Evolutionary conservation across 495 filamentous ascomycete species (phyloP).

Genomic region (Penicillium nucicola): DNA sequence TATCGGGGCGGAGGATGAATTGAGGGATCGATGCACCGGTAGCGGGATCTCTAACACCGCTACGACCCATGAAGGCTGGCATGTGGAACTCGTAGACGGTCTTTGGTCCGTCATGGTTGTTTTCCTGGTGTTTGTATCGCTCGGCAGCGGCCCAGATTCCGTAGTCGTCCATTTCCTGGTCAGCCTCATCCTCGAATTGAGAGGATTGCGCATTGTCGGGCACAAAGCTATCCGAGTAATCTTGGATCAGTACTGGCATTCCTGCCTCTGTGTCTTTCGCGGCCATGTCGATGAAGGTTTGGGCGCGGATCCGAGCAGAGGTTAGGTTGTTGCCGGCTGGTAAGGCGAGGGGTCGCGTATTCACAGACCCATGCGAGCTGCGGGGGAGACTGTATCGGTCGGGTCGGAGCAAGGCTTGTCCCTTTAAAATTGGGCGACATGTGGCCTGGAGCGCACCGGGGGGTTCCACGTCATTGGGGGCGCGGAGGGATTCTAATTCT

Average conservation of each 20-base stretch:
- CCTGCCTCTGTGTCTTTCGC: constrained; percentile 42
- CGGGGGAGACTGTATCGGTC: constrained; percentile 48
- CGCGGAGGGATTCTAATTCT: constrained; percentile 60
- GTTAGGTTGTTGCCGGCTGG: constrained; percentile 46
- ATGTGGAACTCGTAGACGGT: constrained; percentile 42
- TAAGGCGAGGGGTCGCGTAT: constrained; percentile 38
- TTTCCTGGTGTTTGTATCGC: constrained; percentile 21
- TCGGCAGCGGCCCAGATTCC: constrained; percentile 30
- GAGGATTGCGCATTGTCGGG: constrained; percentile 36
- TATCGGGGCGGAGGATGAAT: constrained; percentile 45
- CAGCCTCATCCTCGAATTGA: constrained; percentile 33
- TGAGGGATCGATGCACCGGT: constrained; percentile 37
- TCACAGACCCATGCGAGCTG: constrained; percentile 47
- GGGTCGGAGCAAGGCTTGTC: constrained; percentile 46
- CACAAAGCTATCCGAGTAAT: constrained; percentile 40
- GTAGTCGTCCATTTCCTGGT: constrained; percentile 37
- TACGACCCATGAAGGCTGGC: constrained; percentile 45
- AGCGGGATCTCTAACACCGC: constrained; percentile 25
- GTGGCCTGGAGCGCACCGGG: constrained; percentile 65
- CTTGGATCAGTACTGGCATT: constrained; percentile 41
- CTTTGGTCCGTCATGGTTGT: constrained; percentile 31
- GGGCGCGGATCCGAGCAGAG: constrained; percentile 45
- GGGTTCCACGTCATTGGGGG: constrained; percentile 68
- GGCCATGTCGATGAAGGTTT: constrained; percentile 50
- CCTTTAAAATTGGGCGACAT: constrained; percentile 57